A percentile compares a stretch with the other conserved stretches of the same genome.
phyloP scores from a whole-genome alignment of 169 alveolate genomes.

The Plasmodium knowlesi region DNA sequence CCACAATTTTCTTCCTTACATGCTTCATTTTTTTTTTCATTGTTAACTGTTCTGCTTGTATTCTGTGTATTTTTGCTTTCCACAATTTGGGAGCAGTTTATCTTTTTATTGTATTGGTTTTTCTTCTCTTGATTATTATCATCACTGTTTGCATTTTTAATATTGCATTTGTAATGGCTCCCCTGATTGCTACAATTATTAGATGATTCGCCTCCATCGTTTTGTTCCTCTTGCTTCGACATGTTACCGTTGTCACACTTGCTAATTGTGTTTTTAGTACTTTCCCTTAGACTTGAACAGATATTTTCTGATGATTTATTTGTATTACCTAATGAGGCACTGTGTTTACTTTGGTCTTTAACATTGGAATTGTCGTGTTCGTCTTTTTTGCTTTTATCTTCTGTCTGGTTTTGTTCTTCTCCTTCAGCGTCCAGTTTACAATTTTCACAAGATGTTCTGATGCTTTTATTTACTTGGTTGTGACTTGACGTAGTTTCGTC shows the following conservation, averaged over 20 bases:
- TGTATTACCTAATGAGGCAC: not conserved
- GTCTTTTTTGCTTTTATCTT: not conserved
- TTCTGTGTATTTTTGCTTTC: conserved; percentile 8
- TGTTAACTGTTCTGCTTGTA: conserved; percentile 2
- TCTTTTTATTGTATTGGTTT: not conserved
- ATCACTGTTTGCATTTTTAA: conserved; percentile 8
- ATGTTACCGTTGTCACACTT: not conserved
- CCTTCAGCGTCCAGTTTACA: not conserved
- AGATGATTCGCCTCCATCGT: not conserved
- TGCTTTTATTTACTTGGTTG: conserved; percentile 27
- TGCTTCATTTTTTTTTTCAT: not conserved
- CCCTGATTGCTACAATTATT: not conserved
- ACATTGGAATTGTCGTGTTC: not conserved
- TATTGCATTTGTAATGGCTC: conserved; percentile 13
- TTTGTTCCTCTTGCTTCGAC: not conserved
- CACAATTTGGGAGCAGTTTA: not conserved
- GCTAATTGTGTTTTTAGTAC: not conserved
- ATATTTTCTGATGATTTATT: not conserved
- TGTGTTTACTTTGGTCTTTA: not conserved
- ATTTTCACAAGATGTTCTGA: not conserved
- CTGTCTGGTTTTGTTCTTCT: conserved; percentile 3
- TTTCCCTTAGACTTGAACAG: not conserved
- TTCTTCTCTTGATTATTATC: not conserved
- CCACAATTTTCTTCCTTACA: not conserved
- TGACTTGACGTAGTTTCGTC: conserved; percentile 16